These are phyloP conservation scores for Suillus paluster DNA, from an alignment of 768 basidiomycete species.

Conservation along the genomic window DNA sequence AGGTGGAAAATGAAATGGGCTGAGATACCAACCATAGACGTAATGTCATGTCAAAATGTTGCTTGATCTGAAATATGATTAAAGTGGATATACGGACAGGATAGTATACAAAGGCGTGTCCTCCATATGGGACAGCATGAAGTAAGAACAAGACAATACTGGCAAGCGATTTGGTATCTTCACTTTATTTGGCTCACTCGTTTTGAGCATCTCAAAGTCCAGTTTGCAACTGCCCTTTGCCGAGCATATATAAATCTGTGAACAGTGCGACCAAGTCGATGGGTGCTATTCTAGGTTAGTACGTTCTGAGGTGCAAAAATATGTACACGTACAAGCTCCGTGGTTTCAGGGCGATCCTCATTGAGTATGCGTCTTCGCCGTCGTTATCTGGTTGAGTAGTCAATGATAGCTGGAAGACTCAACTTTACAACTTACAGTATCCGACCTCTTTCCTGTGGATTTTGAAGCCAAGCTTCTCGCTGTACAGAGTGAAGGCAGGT, in stretches of 20 bases:
- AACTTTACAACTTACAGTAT: constrained; percentile 28
- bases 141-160: background rate
- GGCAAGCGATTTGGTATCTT: background rate
- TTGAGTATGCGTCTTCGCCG: constrained; percentile 28
- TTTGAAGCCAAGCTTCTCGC: constrained; percentile 27
- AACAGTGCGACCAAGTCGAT: constrained; percentile 1
- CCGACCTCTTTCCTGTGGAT: constrained; percentile 16
- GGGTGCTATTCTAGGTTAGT: background rate
- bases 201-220: constrained; percentile 5
- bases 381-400: constrained; percentile 25
- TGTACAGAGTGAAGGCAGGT: constrained; percentile 26
- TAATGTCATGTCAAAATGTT: background rate
- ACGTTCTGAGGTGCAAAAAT: background rate
- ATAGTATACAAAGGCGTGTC: background rate
- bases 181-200: constrained; percentile 1
- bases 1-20: no score
- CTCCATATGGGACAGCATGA: background rate
- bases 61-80: background rate
- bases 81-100: background rate
- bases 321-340: background rate
- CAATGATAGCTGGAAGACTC: background rate
- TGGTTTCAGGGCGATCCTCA: constrained; percentile 17
- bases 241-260: background rate
- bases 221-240: background rate
- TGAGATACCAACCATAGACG: background rate